phyloP scores from a whole-genome alignment of 495 filamentous ascomycete species.

The Podospora pseudopauciseta region DNA sequence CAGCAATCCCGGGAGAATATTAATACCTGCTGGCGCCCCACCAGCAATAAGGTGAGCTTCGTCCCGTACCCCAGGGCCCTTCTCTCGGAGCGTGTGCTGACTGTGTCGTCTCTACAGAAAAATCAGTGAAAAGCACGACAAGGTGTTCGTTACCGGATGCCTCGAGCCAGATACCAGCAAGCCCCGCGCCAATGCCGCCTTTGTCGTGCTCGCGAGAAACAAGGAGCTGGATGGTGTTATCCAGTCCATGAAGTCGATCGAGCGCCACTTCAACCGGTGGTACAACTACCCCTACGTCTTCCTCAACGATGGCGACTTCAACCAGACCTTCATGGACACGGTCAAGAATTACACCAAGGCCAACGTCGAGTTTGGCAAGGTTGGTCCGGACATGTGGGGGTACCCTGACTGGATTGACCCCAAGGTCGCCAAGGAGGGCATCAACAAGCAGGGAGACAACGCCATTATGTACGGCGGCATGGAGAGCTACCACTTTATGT shows the following conservation, averaged over 20 bases:
- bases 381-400: constrained; percentile 88
- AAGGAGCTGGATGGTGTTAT: constrained; percentile 96
- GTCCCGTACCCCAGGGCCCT: background rate
- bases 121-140: constrained; percentile 96
- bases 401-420: constrained; percentile 95
- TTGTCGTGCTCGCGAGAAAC: constrained; percentile 94
- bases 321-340: constrained; percentile 82
- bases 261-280: constrained; percentile 99
- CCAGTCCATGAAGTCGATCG: constrained; percentile 94
- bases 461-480: constrained; percentile 99
- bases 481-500: constrained; percentile 99
- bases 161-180: constrained; percentile 62
- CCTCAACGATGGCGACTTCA: constrained; percentile 96
- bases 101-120: constrained; percentile 54
- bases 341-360: constrained; percentile 85
- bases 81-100: background rate
- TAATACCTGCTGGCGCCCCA: constrained; percentile 87
- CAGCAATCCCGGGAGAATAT: constrained; percentile 70
- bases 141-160: constrained; percentile 91
- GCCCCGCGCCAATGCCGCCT: constrained; percentile 80
- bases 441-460: constrained; percentile 90
- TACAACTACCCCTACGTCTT: constrained; percentile 99
- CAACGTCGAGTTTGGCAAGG: constrained; percentile 89
- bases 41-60: constrained; percentile 76
- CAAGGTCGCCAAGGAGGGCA: constrained; percentile 90